Evolutionary conservation across 176 grass and related monocot genomes (phyloP), one percentile per base, ranked within the genome.

Genomic region (Oryza australiensis): DNA sequence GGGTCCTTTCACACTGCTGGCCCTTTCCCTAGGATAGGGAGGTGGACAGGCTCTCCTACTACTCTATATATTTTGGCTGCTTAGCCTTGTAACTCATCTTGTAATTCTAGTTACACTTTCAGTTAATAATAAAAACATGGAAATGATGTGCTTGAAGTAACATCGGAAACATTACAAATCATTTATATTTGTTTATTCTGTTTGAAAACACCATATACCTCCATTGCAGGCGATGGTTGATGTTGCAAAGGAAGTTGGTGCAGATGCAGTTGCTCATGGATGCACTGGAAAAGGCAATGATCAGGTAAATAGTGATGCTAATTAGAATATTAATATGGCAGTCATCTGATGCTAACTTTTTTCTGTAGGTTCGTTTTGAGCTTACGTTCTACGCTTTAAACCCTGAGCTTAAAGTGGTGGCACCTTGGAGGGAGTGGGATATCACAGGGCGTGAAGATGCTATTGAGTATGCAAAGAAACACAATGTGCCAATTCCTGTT

Each of bases 371-470:
- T 78, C 92, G 96, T 10, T 99, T 99, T 83, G 96, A 99, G 73
- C 90, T 99, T 70, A 91, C 93, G n/a, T 99, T 99, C 65, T 95
- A 88, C 81, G 93, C 96, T 64, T 85, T 99, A 82, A 95, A 99
- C 82, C 96, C 93, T 28, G 89, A 95, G 74, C 96, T 99, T 68
- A 80, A 91, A 91, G 93, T 99, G 41, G 93, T 99, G 83, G 96
- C 91, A 85, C 96, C 96, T 70, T 99, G 96, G 96, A 90, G 96
- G 73, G 96, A 99, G 35, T 99, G 96, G 93, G 93, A 99, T 57
- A 99, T 99, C 73, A 99, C 90, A 70, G 96, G 96, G 16, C 93
- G 93, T 73, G 96, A 99, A 77, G 96, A 99, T 90, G 93, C 96
- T 80, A 88, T 99, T 81, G 93, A 99, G 81, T 99, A 95, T 78